A percentile compares a stretch with the other conserved stretches of the same genome.
Conservation (phyloP, 352 stramenopile species). For the Aphanomyces euteiches region DNA sequence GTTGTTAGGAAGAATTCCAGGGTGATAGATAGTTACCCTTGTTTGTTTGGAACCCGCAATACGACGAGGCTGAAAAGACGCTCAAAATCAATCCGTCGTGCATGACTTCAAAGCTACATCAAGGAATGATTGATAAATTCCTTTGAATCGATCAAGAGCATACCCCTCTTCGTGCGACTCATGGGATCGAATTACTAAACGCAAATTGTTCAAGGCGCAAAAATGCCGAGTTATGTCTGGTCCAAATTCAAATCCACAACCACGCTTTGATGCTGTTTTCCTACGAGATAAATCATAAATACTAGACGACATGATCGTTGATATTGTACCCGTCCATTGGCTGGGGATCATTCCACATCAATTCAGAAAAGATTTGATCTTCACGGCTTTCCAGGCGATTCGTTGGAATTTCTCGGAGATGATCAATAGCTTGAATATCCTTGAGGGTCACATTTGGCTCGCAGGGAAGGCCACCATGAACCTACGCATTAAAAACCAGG, state of each 20-base stretch:
- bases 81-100: slow-evolving; percentile 85
- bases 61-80: slow-evolving; percentile 90
- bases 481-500: background rate
- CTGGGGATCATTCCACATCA: slow-evolving; percentile 90
- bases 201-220: slow-evolving; percentile 78
- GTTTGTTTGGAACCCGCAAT: slow-evolving; percentile 90
- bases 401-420: slow-evolving; percentile 84
- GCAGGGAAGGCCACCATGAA: slow-evolving; percentile 89
- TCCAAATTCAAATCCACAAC: slow-evolving; percentile 91
- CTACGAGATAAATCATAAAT: background rate
- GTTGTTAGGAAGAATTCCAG: background rate
- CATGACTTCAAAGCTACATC: slow-evolving; percentile 22
- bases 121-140: background rate
- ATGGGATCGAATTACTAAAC: slow-evolving; percentile 91
- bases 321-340: slow-evolving; percentile 51
- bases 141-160: slow-evolving; percentile 43
- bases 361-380: slow-evolving; percentile 87
- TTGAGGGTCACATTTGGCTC: slow-evolving; percentile 84
- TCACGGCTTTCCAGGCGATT: slow-evolving; percentile 64
- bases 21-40: slow-evolving; percentile 41
- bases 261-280: slow-evolving; percentile 52
- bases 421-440: slow-evolving; percentile 78
- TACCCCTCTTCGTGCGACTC: slow-evolving; percentile 91
- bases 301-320: background rate
- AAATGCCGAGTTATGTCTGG: slow-evolving; percentile 90